phyloP scores from a whole-genome alignment of 2,329 filamentous ascomycete genomes.

The Arthrinium puccinioides region DNA sequence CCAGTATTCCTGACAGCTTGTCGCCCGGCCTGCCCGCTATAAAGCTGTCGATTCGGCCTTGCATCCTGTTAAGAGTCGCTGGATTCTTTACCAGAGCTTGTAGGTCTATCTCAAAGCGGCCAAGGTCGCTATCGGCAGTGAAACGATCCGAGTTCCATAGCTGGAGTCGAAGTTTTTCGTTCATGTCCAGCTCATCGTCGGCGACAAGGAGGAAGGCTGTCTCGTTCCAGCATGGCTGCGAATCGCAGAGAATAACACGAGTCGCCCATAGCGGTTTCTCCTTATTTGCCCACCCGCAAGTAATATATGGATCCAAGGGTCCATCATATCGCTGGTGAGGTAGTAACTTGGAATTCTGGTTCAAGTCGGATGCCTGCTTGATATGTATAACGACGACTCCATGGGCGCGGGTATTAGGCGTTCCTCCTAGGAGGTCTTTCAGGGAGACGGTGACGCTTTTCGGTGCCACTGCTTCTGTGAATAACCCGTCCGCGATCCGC shows the following conservation, averaged over 20 bases:
- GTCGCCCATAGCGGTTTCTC: conserved; percentile 2
- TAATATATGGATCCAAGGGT: background rate
- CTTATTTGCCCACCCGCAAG: conserved; percentile 3
- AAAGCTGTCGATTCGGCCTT: conserved; percentile 3
- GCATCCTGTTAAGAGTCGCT: conserved; percentile 1
- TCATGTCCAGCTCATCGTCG: conserved; percentile 3
- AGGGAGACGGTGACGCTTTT: conserved; percentile 2
- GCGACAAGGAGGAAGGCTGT: conserved; percentile 1
- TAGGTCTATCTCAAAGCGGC: conserved; percentile 1
- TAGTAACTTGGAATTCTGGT: background rate
- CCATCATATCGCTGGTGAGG: background rate
- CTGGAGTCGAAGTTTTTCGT: conserved; percentile 1
- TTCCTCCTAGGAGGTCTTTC: conserved; percentile 1
- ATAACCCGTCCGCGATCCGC: background rate
- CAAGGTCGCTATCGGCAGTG: conserved; percentile 3
- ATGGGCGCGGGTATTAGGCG: background rate
- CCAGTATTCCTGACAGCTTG: background rate
- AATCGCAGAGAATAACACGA: background rate
- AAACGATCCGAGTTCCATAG: conserved; percentile 3
- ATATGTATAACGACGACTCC: conserved; percentile 1
- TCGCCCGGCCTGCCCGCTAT: background rate
- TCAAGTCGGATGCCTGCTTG: conserved; percentile 1
- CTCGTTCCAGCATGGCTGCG: conserved; percentile 2
- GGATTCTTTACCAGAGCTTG: background rate
- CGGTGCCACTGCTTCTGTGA: conserved; percentile 2